A percentile compares a stretch with the other conserved stretches of the same genome.
Evolutionary conservation across 495 filamentous ascomycete genomes (phyloP).

Genomic region (Penicillium malachiteum): DNA sequence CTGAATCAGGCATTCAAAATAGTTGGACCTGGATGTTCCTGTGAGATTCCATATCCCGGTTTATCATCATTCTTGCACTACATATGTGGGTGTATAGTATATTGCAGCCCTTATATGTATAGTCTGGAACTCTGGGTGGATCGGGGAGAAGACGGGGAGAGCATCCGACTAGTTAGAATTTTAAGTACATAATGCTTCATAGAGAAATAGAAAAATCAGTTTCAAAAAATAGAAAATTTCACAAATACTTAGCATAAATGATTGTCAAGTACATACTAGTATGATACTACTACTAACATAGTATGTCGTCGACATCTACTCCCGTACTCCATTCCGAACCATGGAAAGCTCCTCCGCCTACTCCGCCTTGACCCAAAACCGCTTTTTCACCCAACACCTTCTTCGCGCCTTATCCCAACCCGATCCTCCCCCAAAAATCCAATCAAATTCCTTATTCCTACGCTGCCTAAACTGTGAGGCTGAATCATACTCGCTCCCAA

Average conservation of each 20-base stretch:
- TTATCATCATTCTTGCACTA: neutral
- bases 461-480: slow-evolving; percentile 49
- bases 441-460: slow-evolving; percentile 3
- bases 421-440: slow-evolving; percentile 2
- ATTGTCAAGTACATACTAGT: neutral
- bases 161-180: neutral
- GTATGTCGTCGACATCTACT: slow-evolving; percentile 1
- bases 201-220: neutral
- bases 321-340: slow-evolving; percentile 17
- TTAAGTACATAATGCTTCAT: neutral
- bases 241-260: neutral
- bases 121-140: too few relatives aligned
- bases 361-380: slow-evolving; percentile 23
- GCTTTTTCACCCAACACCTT: slow-evolving; percentile 1
- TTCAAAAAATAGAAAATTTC: neutral
- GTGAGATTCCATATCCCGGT: neutral
- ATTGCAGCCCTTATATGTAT: neutral
- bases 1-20: too few relatives aligned
- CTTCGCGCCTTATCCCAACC: slow-evolving; percentile 1
- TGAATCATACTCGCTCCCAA: slow-evolving; percentile 20
- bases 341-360: slow-evolving; percentile 22
- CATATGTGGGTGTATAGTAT: neutral
- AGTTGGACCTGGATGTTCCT: neutral
- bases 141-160: slow-evolving; percentile 5
- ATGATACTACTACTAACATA: neutral